Base-by-base conservation (phyloP, 2,329 filamentous ascomycete genomes). In the Trichoderma asperellum region DNA sequence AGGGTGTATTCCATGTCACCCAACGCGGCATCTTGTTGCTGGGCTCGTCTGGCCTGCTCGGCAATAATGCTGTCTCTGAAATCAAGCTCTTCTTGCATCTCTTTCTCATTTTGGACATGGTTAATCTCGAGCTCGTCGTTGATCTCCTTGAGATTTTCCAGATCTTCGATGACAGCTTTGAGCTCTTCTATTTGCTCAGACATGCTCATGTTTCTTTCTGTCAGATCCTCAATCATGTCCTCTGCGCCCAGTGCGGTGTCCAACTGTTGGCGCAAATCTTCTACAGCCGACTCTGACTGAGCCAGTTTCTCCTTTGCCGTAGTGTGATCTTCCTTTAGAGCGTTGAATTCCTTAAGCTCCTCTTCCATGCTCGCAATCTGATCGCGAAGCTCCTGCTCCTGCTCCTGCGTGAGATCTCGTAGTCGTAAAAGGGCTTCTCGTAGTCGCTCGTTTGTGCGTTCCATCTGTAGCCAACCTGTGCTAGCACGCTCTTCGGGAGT, bases 71-170 rank as follows among this genome's bases (percentile, higher is more conserved):
- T 88, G 72, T 97, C 94, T 78, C 92, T 93, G 81, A 93, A 92
- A 77, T 97, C 94, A 68, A 98, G 88, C 75, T 97, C 94, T 74
- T 96, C 92, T 78, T 97, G 94, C 80, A 99, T 88, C 77, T 98
- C 94, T 79, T 95, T 97, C 78, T 97, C 93, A 43, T 94, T 92
- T 76, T 97, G 94, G 4, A 96, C 88, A 76, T 97, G 94, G 76
- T 97, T 97, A 74, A 93, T 88, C 78, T 97, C 94, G 4, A 99
- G 88, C 80, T 99, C 96, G 75, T 98, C 94, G 74, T 93, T 96
- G 74, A 98, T 89, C 77, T 99, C 95, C 77, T 94, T 94, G 65
- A 98, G 82, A 70, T 88, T 93, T 78, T 97, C 93, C 12, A 98
- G 86, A 73, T 98, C 95, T 71, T 94, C 91, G 71, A 98, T 91